These are phyloP conservation scores for Entomortierella chlamydospora DNA, from an alignment of 192 early-diverging fungal species.

Conservation along the genomic window DNA sequence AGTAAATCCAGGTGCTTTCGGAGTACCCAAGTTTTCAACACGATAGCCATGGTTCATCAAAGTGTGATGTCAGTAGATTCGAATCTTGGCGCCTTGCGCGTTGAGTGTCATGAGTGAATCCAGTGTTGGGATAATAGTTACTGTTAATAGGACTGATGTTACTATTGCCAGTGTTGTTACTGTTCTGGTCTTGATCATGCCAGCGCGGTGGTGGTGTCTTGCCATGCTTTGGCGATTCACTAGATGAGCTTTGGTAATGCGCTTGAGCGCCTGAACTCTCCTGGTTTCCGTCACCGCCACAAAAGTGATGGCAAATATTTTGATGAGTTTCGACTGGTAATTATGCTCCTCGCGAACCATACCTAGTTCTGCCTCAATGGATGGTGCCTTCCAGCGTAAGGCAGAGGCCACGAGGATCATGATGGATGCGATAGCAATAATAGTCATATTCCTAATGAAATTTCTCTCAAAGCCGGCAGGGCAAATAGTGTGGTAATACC, in stretches of 20 bases:
- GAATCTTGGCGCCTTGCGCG: too few relatives aligned
- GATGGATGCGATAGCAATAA: slow-evolving; percentile 58
- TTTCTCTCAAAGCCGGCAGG: slow-evolving; percentile 39
- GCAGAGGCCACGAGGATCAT: slow-evolving; percentile 57
- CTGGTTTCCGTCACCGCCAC: not conserved
- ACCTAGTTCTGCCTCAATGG: slow-evolving; percentile 37
- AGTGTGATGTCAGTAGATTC: too few relatives aligned
- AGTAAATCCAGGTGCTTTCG: too few relatives aligned
- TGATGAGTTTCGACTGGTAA: slow-evolving; percentile 38
- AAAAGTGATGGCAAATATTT: not conserved
- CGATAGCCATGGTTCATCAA: too few relatives aligned
- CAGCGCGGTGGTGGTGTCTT: too few relatives aligned
- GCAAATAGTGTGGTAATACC: slow-evolving; percentile 61
- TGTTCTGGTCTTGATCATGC: too few relatives aligned
- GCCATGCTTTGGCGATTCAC: too few relatives aligned
- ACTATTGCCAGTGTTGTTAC: too few relatives aligned
- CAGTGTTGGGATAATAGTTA: too few relatives aligned
- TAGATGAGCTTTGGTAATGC: not conserved
- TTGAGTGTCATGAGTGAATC: too few relatives aligned
- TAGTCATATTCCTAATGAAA: slow-evolving; percentile 66
- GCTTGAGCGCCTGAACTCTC: not conserved
- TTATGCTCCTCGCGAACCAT: slow-evolving; percentile 35
- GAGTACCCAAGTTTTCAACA: too few relatives aligned
- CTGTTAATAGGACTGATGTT: too few relatives aligned
- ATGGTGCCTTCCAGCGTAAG: slow-evolving; percentile 50